A percentile compares a stretch with the other conserved stretches of the same genome.
These are phyloP conservation scores for Blepharisma japonicum DNA, from an alignment of 73 alveolate species.

Conservation along the genomic window DNA sequence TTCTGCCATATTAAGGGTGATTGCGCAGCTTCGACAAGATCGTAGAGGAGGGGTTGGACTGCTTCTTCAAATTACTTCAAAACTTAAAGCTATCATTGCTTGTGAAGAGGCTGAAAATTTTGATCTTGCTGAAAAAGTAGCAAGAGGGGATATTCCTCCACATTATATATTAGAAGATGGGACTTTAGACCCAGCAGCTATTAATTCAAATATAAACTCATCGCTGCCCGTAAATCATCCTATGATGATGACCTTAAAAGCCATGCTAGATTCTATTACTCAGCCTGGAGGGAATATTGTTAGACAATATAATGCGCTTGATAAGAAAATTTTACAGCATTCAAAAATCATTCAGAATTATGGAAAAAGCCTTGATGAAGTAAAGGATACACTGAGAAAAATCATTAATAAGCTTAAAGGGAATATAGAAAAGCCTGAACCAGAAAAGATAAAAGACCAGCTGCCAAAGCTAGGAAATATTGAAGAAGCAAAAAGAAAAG, in stretches of 20 bases:
- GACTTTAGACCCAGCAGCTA: not conserved
- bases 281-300: too few species aligned
- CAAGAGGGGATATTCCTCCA: not conserved
- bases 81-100: conserved; percentile 10
- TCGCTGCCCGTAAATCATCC: conserved; percentile 12
- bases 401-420: too few species aligned
- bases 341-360: too few species aligned
- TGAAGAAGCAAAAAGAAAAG: too few species aligned
- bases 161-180: conserved; percentile 11
- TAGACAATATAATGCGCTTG: too few species aligned
- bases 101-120: not conserved
- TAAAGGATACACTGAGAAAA: too few species aligned
- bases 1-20: not conserved
- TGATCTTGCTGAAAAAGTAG: conserved; percentile 22
- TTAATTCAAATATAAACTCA: not conserved
- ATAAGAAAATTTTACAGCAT: too few species aligned
- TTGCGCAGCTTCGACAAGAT: not conserved
- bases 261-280: not conserved
- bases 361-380: too few species aligned
- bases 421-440: too few species aligned
- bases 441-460: too few species aligned
- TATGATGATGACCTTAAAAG: not conserved
- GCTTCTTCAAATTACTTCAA: not conserved
- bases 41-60: not conserved
- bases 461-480: too few species aligned